Conservation (phyloP, 2,329 filamentous ascomycete genomes). For the Sporothrix dimorphospora region DNA sequence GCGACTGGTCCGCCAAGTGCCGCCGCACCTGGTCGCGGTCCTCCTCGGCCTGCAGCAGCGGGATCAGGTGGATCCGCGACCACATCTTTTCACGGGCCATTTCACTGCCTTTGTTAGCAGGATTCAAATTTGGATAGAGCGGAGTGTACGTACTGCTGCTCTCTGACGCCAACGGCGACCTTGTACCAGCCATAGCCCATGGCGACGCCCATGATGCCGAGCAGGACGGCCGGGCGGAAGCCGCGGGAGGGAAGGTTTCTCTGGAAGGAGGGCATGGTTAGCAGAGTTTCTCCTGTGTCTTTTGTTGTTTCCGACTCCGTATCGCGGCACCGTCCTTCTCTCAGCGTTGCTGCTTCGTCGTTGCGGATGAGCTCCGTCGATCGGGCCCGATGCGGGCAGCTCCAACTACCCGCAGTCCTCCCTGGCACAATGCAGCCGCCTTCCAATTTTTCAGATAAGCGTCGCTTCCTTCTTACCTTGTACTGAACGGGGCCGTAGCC, state of each 20-base stretch:
- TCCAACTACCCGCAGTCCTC: neutral
- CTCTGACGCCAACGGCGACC: slow-evolving; percentile 78
- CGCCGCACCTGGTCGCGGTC: slow-evolving; percentile 92
- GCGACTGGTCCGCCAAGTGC: slow-evolving; percentile 80
- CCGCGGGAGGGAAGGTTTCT: slow-evolving; percentile 91
- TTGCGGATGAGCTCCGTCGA: neutral
- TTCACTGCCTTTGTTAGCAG: no score
- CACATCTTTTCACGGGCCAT: slow-evolving; percentile 97
- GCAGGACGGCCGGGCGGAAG: slow-evolving; percentile 80
- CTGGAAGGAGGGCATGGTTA: slow-evolving; percentile 47
- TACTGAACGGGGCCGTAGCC: slow-evolving; percentile 98
- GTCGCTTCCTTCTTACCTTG: slow-evolving; percentile 62
- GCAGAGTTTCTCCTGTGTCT: neutral
- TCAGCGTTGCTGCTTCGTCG: no score
- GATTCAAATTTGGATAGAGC: no score
- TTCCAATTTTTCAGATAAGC: neutral
- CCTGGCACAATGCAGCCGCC: neutral
- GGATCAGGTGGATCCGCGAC: slow-evolving; percentile 92
- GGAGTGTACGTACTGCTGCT: slow-evolving; percentile 74
- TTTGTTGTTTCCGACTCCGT: neutral
- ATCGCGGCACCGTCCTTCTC: neutral
- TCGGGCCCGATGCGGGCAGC: neutral
- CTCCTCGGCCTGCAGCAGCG: slow-evolving; percentile 92
- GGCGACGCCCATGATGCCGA: slow-evolving; percentile 74
- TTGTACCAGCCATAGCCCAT: slow-evolving; percentile 93